A percentile compares a stretch with the other conserved stretches of the same genome.
These are phyloP conservation scores for Centella asiatica DNA, from an alignment of 129 eudicot species.

Conservation along the genomic window DNA sequence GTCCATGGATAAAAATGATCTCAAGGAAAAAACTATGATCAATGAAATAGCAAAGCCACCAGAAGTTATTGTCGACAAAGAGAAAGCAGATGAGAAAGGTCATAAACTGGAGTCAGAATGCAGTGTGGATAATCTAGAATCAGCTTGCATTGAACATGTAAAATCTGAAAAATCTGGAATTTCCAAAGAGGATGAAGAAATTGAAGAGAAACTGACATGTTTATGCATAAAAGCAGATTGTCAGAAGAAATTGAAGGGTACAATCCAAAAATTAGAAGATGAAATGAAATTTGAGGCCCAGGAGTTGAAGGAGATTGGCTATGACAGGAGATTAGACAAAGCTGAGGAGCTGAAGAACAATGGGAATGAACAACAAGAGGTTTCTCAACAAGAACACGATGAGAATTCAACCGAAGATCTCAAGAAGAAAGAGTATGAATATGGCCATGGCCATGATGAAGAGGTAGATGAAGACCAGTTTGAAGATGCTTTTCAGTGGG, in stretches of 20 bases:
- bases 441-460: conserved; percentile 1
- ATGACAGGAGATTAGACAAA: conserved; percentile 12
- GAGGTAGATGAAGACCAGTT: conserved; percentile 16
- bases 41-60: conserved; percentile 21
- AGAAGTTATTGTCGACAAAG: conserved; percentile 13
- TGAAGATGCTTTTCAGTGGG: conserved; percentile 23
- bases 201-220: not conserved
- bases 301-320: conserved; percentile 14
- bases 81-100: conserved; percentile 18
- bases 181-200: conserved; percentile 16
- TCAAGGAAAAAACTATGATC: conserved; percentile 16
- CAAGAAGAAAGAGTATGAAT: conserved; percentile 18
- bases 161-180: conserved; percentile 15
- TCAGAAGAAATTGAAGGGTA: conserved; percentile 20
- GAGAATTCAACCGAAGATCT: conserved; percentile 8
- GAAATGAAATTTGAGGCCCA: conserved; percentile 4
- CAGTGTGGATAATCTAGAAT: conserved; percentile 5
- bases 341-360: conserved; percentile 9
- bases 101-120: conserved; percentile 15
- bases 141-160: conserved; percentile 6
- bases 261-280: conserved; percentile 14
- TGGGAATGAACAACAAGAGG: conserved; percentile 23
- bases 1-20: conserved; percentile 18
- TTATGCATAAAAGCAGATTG: conserved; percentile 3
- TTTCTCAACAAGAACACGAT: conserved; percentile 26